These are phyloP conservation scores for Taphrina communis DNA, from an alignment of 1,139 yeast species.

Conservation along the genomic window DNA sequence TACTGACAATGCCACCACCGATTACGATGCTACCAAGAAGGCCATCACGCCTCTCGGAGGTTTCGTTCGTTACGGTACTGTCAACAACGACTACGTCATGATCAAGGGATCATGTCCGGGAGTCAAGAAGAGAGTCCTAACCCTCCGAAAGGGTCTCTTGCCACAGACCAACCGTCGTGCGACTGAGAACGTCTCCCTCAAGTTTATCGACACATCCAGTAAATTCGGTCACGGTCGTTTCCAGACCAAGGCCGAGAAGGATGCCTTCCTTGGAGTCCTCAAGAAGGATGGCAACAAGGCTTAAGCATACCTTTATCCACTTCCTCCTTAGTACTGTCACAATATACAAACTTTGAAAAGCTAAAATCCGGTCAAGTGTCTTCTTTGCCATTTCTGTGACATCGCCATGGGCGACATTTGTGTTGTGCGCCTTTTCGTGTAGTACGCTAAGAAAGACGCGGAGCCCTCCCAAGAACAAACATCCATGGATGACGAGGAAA, in stretches of 20 bases:
- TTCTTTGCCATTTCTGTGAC: too few species aligned
- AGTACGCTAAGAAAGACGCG: too few species aligned
- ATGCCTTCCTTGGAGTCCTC: conserved; percentile 99
- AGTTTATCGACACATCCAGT: conserved; percentile 99
- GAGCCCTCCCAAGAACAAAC: too few species aligned
- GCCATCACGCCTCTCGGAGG: conserved; percentile 99
- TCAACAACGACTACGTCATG: conserved; percentile 96
- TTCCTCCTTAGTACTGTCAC: conserved; percentile 4
- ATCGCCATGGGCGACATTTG: too few species aligned
- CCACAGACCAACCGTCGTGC: conserved; percentile 98
- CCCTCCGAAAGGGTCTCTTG: conserved; percentile 98
- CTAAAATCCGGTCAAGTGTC: not conserved
- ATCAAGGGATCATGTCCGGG: conserved; percentile 99
- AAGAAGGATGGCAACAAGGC: conserved; percentile 71
- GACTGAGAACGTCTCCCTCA: conserved; percentile 91
- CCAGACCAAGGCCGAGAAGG: conserved; percentile 99
- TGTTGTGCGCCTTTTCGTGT: too few species aligned
- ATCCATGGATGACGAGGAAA: too few species aligned
- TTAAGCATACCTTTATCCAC: conserved; percentile 3
- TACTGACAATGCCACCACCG: conserved; percentile 94
- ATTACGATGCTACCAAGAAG: conserved; percentile 99
- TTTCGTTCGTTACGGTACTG: conserved; percentile 98
- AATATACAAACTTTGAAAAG: not conserved
- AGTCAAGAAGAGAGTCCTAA: conserved; percentile 98
- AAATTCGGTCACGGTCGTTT: conserved; percentile 99